Evolutionary conservation across 2,329 filamentous ascomycete species (phyloP).

Genomic region (Aspergillus niger): DNA sequence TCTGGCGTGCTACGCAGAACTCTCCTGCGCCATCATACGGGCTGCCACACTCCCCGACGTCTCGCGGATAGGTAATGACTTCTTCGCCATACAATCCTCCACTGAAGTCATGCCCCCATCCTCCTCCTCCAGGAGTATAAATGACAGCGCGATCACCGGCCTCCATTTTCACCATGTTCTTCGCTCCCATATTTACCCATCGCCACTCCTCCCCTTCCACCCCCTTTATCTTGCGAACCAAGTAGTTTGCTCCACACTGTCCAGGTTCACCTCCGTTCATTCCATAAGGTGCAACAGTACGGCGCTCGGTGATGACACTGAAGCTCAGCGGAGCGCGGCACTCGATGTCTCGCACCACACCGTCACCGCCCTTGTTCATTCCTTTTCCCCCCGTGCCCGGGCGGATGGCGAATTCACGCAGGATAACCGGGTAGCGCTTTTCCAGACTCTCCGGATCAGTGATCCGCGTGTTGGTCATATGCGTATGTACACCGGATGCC

Average conservation of each 20-base stretch:
- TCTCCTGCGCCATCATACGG: background rate
- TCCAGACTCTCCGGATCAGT: constrained; percentile 82
- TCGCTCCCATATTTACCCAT: constrained; percentile 26
- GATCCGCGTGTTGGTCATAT: constrained; percentile 84
- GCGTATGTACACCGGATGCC: constrained; percentile 71
- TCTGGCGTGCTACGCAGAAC: background rate
- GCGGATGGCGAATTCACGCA: constrained; percentile 69
- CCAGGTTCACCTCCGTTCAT: constrained; percentile 24
- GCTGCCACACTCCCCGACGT: background rate
- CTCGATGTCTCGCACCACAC: constrained; percentile 78
- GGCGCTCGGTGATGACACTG: constrained; percentile 26
- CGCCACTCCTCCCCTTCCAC: background rate
- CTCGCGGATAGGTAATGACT: background rate
- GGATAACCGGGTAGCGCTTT: constrained; percentile 70
- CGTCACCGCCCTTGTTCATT: constrained; percentile 68
- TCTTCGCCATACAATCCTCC: no score
- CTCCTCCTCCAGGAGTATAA: constrained; percentile 27
- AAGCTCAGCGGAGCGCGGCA: constrained; percentile 58
- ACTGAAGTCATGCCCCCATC: constrained; percentile 17
- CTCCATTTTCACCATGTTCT: constrained; percentile 26
- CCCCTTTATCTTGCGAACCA: no score
- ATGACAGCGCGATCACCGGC: constrained; percentile 29
- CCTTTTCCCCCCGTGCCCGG: constrained; percentile 65
- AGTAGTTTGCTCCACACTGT: constrained; percentile 67
- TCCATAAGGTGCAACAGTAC: constrained; percentile 27